Evolutionary conservation across 192 early-diverging fungal species (phyloP), one percentile per base, ranked within the genome.

Genomic region (Rhizoclosmatium sp.): DNA sequence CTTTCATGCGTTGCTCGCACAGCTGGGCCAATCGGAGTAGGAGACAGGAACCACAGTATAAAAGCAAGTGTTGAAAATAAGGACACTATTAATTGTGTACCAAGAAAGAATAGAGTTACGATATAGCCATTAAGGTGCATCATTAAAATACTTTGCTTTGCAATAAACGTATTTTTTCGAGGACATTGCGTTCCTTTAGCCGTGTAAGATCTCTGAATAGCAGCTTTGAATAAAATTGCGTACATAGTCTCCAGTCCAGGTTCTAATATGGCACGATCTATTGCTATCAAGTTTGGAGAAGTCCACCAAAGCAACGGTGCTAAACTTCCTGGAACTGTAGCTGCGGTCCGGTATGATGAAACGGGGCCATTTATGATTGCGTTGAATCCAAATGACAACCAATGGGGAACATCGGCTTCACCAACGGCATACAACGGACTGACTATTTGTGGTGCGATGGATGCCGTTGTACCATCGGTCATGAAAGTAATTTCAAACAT

Each of bases 241-340:
- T 67, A 68, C 21, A 70, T 66, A 0, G 76, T 73, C 68, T 82
- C 81, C 2, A 82, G 16, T 9, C 81, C 81, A 5, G 71, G 19
- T 41, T 46, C 54, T 7, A 82, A 44, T 9, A 64, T 21, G 1
- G 81, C 49, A 14, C 51, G 64, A 7, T 65, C 58, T 12, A 82
- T 59, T 4, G 59, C 44, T 14, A 66, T 62, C 61, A 79, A 23
- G 54, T 82, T 75, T 47, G 78, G 48, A 7, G 77, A 31, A 2
- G 71, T 71, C 81, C 76, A 79, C 61, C 69, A 82, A 4, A 82
- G 56, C 19, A 79, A 21, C 19, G 81, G 70, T 31, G 60, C 65
- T 21, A 76, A 60, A 21, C 60, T 62, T 14, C 81, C 81, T 23
- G 76, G 76, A 10, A 77, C 51, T 14, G 62, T 77, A 19, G 60